These are phyloP conservation scores for Beauveria brongniartii DNA, from an alignment of 2,329 filamentous ascomycete genomes.

Conservation along the genomic window DNA sequence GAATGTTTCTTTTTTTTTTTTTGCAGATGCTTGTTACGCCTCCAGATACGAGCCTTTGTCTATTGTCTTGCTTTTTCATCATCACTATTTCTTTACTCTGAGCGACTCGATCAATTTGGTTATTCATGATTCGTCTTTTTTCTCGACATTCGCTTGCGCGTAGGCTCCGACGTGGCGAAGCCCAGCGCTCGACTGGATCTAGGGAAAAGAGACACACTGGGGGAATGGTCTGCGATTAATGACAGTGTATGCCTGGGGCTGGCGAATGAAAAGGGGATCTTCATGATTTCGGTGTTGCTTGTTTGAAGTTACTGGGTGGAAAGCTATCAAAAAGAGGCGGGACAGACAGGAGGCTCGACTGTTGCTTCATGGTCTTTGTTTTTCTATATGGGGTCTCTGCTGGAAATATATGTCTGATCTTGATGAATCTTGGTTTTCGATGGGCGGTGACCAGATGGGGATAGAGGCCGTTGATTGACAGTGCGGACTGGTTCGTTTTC, in stretches of 20 bases:
- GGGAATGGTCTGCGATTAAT: neutral
- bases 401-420: constrained; percentile 3
- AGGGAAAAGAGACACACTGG: neutral
- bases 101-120: neutral
- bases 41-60: neutral
- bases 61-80: neutral
- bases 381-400: neutral
- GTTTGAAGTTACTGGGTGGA: neutral
- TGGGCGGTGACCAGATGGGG: neutral
- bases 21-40: neutral
- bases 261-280: neutral
- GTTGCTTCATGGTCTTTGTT: neutral
- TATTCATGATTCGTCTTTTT: neutral
- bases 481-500: neutral
- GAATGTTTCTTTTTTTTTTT: neutral
- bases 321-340: neutral
- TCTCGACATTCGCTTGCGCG: neutral
- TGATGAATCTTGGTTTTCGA: neutral
- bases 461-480: neutral
- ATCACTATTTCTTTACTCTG: neutral
- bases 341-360: neutral
- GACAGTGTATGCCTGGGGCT: neutral
- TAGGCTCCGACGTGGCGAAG: neutral
- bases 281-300: neutral
- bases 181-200: neutral